A percentile compares a stretch with the other conserved stretches of the same genome.
Conservation (phyloP, 768 basidiomycete genomes). For the Paxillus involutus region DNA sequence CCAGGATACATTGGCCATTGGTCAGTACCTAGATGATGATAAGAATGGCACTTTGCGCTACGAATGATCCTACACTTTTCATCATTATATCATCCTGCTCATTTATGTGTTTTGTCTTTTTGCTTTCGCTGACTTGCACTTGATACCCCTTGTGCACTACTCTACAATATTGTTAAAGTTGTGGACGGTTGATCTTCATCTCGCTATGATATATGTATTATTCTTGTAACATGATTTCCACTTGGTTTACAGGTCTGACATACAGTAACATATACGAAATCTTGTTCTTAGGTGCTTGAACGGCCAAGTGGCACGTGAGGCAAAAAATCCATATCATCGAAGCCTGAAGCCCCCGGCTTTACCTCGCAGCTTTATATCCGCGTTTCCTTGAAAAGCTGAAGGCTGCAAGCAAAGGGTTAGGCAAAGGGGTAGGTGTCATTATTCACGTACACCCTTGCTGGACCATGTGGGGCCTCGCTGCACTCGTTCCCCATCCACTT, state of each 20-base stretch:
- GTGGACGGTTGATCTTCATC: conserved; percentile 3
- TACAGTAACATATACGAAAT: conserved; percentile 12
- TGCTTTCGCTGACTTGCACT: conserved; percentile 10
- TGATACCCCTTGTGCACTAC: conserved; percentile 16
- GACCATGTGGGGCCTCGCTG: conserved; percentile 20
- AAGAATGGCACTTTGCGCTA: conserved; percentile 63
- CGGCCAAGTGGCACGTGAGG: not conserved
- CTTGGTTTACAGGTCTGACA: conserved; percentile 13
- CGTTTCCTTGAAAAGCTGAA: conserved; percentile 44
- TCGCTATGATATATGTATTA: conserved; percentile 24
- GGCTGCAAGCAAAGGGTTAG: conserved; percentile 28
- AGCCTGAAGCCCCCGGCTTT: not conserved
- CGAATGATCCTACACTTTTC: conserved; percentile 24
- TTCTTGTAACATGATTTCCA: conserved; percentile 9
- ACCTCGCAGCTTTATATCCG: conserved; percentile 48
- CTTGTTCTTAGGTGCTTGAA: not conserved
- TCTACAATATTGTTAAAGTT: not conserved
- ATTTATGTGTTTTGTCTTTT: conserved; percentile 4
- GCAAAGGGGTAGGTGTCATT: not conserved
- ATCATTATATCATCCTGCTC: not conserved
- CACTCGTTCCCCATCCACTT: conserved; percentile 38
- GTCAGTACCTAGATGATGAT: conserved; percentile 83
- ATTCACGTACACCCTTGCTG: conserved; percentile 28
- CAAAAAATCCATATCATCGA: no score
- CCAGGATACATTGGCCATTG: conserved; percentile 82